Evolutionary conservation across 345 rosid species (phyloP), one percentile per base, ranked within the genome.

Genomic region (Orychophragmus violaceus): DNA sequence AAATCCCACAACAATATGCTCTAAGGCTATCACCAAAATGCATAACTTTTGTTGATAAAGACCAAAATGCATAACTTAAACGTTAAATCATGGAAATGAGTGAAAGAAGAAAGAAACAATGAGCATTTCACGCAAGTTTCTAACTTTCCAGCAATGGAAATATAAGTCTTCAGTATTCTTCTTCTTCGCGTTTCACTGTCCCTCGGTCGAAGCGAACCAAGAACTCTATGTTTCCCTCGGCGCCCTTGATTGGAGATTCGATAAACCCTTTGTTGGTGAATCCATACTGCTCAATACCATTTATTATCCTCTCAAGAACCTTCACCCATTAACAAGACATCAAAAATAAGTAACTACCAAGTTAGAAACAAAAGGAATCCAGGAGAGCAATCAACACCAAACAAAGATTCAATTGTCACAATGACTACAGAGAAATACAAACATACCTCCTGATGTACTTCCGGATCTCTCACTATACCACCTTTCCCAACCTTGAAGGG

Each of bases 401-500:
- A 56, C 35, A 2, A 49, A 48, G 56, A 59, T 41, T 70, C 46
- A 52, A 11, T 2, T 60, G 18, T 62, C 14, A 70, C 16, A 39
- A 44, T 41, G 52, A 55, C 21, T 22, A 14, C 54, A 27, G 5
- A 36, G 16, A 41, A 53, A 68, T 59, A 21, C 23, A 12, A 33
- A 44, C 81, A 48, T 70, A 90, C 97, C 93, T 88, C 96, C 57
- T 90, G 81, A 64, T 87, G 99, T 52, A 94, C 95, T 52, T 75
- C 79, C 1, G 96, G 91, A 83, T 94, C 97, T 81, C 87, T 84
- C 51, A 94, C 95, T 62, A 94, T 88, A 63, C 99, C 97, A n/a
- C 99, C 97, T 6, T 78, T 77, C 71, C 97, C 96, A 0, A 94
- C 95, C 99, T 94, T 82, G 1, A 30, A 4, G 57, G 14, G 17